Evolutionary conservation across 225 moss, liverwort and hornwort genomes (phyloP).

Genomic region (Takakia lepidozioides): DNA sequence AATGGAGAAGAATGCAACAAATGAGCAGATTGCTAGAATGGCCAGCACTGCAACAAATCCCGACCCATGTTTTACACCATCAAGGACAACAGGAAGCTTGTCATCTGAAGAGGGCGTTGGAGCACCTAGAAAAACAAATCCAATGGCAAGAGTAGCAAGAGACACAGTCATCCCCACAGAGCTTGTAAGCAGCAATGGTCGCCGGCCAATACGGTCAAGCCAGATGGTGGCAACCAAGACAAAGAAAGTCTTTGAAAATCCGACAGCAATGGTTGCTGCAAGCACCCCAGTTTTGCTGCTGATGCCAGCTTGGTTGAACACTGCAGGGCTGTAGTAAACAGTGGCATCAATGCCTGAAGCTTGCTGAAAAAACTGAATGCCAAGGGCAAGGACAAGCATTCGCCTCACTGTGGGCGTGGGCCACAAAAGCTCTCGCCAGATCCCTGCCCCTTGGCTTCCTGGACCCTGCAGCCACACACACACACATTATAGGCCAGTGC

Average conservation of each 20-base stretch:
- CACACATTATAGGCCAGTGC: no score
- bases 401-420: conserved; percentile 75
- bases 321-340: conserved; percentile 89
- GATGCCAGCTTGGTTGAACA: conserved; percentile 74
- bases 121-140: conserved; percentile 58
- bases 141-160: conserved; percentile 53
- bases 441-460: conserved; percentile 65
- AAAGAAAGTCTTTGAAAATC: conserved; percentile 82
- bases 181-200: conserved; percentile 77
- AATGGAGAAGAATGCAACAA: conserved; percentile 91
- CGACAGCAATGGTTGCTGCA: conserved; percentile 76
- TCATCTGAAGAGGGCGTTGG: conserved; percentile 32
- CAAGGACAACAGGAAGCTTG: conserved; percentile 49
- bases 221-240: conserved; percentile 80
- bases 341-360: conserved; percentile 91
- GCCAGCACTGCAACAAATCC: conserved; percentile 71
- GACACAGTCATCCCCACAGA: conserved; percentile 78
- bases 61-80: conserved; percentile 26
- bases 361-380: conserved; percentile 94
- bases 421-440: conserved; percentile 78
- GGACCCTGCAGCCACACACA: conserved; percentile 6
- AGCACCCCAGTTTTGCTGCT: conserved; percentile 66
- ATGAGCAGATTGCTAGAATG: conserved; percentile 67
- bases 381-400: conserved; percentile 84
- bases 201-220: conserved; percentile 70